Base-by-base conservation (phyloP, 2,329 filamentous ascomycete genomes). In the Talaromyces pinophilus region DNA sequence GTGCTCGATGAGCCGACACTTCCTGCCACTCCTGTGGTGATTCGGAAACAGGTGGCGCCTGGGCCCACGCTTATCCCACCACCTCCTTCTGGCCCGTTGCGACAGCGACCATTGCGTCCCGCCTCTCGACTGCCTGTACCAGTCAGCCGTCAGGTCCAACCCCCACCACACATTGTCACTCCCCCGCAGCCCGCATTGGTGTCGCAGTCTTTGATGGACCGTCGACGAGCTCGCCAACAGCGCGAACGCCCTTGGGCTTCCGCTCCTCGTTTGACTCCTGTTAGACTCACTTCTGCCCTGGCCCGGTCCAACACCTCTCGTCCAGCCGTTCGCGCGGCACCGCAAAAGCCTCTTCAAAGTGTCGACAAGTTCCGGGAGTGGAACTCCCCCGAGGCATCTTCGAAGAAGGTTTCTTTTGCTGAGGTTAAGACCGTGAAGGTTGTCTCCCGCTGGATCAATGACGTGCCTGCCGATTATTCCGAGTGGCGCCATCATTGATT, bases 181-280 rank as follows among this genome's bases (percentile, higher is more conserved):
- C 17, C 13, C 6, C 38, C 62, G 25, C 52, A 46, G 38, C 40
- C 54, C n/a, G 22, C 42, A 40, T 11, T 48, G 33, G 48, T 30
- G 30, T 44, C 61, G 19, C 61, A 63, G 30, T 25, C 48, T 30
- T 22, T 59, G 35, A 38, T 57, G 15, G 62, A 59, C 33, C 62
- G 54, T 22, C 50, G 52, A 48, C 54, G 38, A 50, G 63, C 54
- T 59, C 63, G 63, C 17, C 54, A 60, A 52, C 33, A 59, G 28
- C 63, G 63, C 30, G 54, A 59, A 40, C 54, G 63, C 57, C 63
- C 63, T 60, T 64, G 63, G 63, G 50, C 28, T 54, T 54, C 50
- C 50, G 50, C 50, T 54, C 17, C 50, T 40, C 55, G 55, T 59
- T 28, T n/a, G 55, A 40, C 38, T 46, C 40, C n/a, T 42, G 17